Base-by-base conservation (phyloP, 169 alveolate genomes). In the Plasmodium cynomolgi region DNA sequence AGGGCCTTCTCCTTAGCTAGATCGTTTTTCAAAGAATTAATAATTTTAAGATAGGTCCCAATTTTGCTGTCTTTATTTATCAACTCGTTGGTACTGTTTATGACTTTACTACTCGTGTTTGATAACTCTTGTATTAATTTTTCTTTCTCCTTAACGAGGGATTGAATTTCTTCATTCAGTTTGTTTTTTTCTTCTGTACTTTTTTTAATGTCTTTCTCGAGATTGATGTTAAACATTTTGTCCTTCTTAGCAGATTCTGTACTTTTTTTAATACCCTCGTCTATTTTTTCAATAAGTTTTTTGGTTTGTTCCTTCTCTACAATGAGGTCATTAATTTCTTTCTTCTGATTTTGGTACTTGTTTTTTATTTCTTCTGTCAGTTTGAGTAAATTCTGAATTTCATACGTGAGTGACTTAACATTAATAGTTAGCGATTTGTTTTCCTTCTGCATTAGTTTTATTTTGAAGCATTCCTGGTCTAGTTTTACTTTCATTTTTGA, bases 241-340 rank as follows among this genome's bases (percentile, higher is more conserved):
- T 90, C 94, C 73, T 90, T 80, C 73, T 90, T 90, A 26, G 90
- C 90, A 29, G 71, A 26, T 41, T 90, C 90, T 31, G 90, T 80
- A 80, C 82, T 90, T 80, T 90, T 80, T n/a, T 90, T 90, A 34
- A 81, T 80, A 56, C 44, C 8, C 9, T 90, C 90, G 73, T 90
- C 91, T 26, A 90, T 90, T 90, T 90, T 90, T 90, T 90, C 94
- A 23, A 90, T 62, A 44, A 90, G 34, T 33, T 90, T 90, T 90
- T 90, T 90, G 26, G 90, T 90, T 58, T 90, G 94, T 41, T 90
- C 94, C 33, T 90, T 90, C 73, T 90, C 94, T 26, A 90, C 73
- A 23, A 90, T 90, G 20, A 90, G 71, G 50, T 90, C 90, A 72
- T 90, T 72, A 20, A 90, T 90, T 80, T 90, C 94, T 62, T 81